Percentiles rank a stretch among this genome's conserved stretches.
These are phyloP conservation scores for Lonicera japonica DNA, from an alignment of 129 eudicot species.

Conservation along the genomic window DNA sequence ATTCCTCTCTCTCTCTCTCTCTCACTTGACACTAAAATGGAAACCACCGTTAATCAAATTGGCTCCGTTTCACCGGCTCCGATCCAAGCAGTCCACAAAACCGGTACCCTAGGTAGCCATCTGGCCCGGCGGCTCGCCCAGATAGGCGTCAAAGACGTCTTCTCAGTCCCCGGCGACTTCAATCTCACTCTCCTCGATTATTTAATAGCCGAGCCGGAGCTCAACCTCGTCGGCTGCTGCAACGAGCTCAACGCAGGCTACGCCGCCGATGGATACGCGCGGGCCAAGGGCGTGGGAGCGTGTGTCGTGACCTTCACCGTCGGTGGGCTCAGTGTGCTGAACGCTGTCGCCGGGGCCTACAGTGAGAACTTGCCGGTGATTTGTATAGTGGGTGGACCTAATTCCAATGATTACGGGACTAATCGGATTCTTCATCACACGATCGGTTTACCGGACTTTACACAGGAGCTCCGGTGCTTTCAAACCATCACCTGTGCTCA, in stretches of 20 bases:
- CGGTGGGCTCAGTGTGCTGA: slow-evolving; percentile 80
- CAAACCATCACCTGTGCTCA: slow-evolving; percentile 71
- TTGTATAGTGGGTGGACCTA: slow-evolving; percentile 88
- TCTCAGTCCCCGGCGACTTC: slow-evolving; percentile 90
- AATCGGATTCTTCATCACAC: slow-evolving; percentile 79
- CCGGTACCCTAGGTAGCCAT: slow-evolving; percentile 29
- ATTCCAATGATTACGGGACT: slow-evolving; percentile 80
- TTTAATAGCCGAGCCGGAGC: slow-evolving; percentile 59
- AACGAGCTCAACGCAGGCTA: slow-evolving; percentile 93
- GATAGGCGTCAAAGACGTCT: slow-evolving; percentile 62
- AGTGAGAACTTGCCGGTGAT: slow-evolving; percentile 91
- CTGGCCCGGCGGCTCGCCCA: slow-evolving; percentile 68
- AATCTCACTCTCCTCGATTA: slow-evolving; percentile 71
- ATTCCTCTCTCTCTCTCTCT: not conserved
- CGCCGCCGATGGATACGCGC: slow-evolving; percentile 91
- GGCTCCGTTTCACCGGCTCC: not conserved
- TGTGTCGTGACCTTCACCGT: slow-evolving; percentile 91
- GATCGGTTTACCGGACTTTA: slow-evolving; percentile 71
- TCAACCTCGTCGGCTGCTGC: slow-evolving; percentile 74
- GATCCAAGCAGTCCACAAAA: not conserved
- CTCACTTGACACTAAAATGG: slow-evolving; percentile 1
- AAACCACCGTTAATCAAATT: not conserved
- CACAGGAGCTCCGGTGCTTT: slow-evolving; percentile 72
- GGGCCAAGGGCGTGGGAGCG: slow-evolving; percentile 82
- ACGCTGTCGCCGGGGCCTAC: slow-evolving; percentile 86